These are phyloP conservation scores for Claviceps quebecensis DNA, from an alignment of 2,329 filamentous ascomycete species.

Conservation along the genomic window DNA sequence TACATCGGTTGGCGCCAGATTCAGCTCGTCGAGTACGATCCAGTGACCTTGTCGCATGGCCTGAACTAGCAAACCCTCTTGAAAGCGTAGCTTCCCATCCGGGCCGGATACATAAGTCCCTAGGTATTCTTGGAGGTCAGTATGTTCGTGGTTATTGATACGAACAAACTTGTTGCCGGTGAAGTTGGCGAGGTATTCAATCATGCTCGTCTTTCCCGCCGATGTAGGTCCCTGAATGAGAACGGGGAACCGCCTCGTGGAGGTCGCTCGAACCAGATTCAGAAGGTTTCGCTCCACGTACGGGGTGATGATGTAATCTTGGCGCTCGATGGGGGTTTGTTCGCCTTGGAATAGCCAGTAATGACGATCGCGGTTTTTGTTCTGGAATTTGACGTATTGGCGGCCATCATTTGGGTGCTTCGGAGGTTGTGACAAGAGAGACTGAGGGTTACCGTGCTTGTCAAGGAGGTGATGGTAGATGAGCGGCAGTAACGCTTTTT, in stretches of 20 bases:
- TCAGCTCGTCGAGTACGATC: slow-evolving; percentile 96
- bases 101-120: slow-evolving; percentile 82
- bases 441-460: slow-evolving; percentile 49
- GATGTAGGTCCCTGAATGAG: slow-evolving; percentile 95
- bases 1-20: slow-evolving; percentile 92
- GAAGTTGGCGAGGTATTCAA: slow-evolving; percentile 91
- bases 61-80: slow-evolving; percentile 86
- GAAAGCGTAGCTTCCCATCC: slow-evolving; percentile 76
- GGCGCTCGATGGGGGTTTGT: slow-evolving; percentile 48
- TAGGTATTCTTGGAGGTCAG: slow-evolving; percentile 92
- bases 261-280: slow-evolving; percentile 86
- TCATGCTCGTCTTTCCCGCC: slow-evolving; percentile 98
- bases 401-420: slow-evolving; percentile 63
- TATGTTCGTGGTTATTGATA: slow-evolving; percentile 99
- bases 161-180: slow-evolving; percentile 95
- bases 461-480: slow-evolving; percentile 71
- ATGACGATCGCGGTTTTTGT: slow-evolving; percentile 49
- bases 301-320: slow-evolving; percentile 90
- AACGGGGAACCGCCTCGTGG: slow-evolving; percentile 82
- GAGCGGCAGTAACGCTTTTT: slow-evolving; percentile 61
- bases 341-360: slow-evolving; percentile 81
- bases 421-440: slow-evolving; percentile 65
- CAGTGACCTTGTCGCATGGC: slow-evolving; percentile 87
- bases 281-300: slow-evolving; percentile 91
- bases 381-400: slow-evolving; percentile 66